Base-by-base conservation (phyloP, 2,329 filamentous ascomycete genomes). In the Pyrenophora seminiperda region DNA sequence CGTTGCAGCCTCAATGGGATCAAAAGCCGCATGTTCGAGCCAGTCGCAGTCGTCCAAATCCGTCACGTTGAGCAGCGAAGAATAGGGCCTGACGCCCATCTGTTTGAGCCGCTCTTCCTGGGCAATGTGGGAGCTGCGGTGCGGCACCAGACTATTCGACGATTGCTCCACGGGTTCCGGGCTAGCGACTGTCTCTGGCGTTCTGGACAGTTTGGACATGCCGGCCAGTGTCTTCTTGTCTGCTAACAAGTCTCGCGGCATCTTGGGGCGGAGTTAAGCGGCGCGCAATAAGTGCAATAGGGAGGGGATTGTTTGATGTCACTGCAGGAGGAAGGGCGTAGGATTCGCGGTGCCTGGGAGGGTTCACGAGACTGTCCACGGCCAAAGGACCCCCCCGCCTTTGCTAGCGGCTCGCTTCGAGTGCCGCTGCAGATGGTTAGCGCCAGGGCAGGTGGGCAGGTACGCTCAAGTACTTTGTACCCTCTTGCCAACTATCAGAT, bases 21-120 rank as follows among this genome's bases (percentile, higher is more conserved):
- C 82, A 63, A 87, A 86, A 7, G 80, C 73, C 27, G 75, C 79
- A 47, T 81, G 76, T 67, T 87, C 84, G 14, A 87, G 77, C 53
- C 73, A 73, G 54, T 82, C 75, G 68, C 83, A 86, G 59, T 81
- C 83, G 24, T 87, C 83, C 40, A 87, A 70, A 62, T 91, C 86
- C 19, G 81, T 82, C 39, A 82, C 73, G 32, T 83, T 89, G 41
- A 97, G 80, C 20, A 88, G 83, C 43, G 89, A 84, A n/a, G 89
- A 82, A 63, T 89, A 88, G 19, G 90, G 85, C 65, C 89, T 83
- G 63, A 90, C 83, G 62, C 87, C 85, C 58, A 70, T 66, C 43
- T 65, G 69, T 45, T 61, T 64, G 56, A 65, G 65, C 14, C 59
- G 50, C 20, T 68, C 63, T 18, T 69, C 64, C 18, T 66, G 51